Base-by-base conservation (phyloP, 148 eudicot species). In the Spergularia marina region DNA sequence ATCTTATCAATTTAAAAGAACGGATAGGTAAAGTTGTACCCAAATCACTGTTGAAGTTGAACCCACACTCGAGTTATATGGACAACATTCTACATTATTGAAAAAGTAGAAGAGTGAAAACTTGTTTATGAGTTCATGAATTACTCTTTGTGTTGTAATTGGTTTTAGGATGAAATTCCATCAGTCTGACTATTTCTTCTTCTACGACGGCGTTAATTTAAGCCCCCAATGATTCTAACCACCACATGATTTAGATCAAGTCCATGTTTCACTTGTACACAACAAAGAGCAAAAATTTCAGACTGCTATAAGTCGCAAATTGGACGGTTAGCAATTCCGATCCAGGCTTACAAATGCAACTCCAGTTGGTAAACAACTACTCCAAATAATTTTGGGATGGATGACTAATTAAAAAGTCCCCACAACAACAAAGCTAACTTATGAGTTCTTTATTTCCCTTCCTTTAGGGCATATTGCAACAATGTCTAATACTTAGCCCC, bases 361-460 rank as follows among this genome's bases (percentile, higher is more conserved):
- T 74, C 74, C 65, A 75, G 57, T 69, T 70, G 73, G 72, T 60
- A 75, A 65, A 80, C 83, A 80, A 75, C 83, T 80, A 74, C 53
- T 16, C n/a, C 21, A 1, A 30, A 30, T 30, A 30, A 30, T 30
- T 30, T 30, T 30, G 36, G 36, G 36, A 30, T 30, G 36, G 59
- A 69, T 16, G 74, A 47, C 18, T 77, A 59, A 74, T 73, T 74
- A 66, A 44, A 44, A 73, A 78, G 54, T 68, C 62, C 53, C 59
- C 10, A 72, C 75, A 53, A 23, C 44, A 53, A 53, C 15, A 49
- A 36, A 6, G 7, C 3, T 58, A n/a, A 17, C 0, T 60, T 12
- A 47, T 6, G 23, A 3, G 17, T 61, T 23, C 41, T 51, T 52
- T 52, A 16, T 64, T 74, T 53, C 36, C 15, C 65, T 65, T 18